These are phyloP conservation scores for Xylaria acuta DNA, from an alignment of 495 filamentous ascomycete genomes.

Conservation along the genomic window DNA sequence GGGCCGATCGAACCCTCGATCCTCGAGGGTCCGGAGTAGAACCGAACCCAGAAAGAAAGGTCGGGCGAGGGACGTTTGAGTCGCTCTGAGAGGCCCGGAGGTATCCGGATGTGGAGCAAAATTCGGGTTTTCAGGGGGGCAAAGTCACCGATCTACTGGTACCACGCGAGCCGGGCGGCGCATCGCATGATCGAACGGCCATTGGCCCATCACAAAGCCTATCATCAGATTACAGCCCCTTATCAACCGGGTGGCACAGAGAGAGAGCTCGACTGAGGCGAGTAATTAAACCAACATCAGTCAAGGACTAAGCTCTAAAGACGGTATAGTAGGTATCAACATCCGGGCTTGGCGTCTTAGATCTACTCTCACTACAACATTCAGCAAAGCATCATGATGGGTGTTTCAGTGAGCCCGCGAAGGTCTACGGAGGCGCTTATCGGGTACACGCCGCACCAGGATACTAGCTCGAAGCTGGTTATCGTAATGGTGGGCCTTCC, in stretches of 20 bases:
- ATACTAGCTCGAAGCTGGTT: constrained; percentile 81
- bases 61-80: neutral
- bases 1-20: constrained; percentile 2
- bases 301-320: neutral
- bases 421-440: constrained; percentile 19
- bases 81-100: neutral
- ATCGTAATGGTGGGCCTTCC: constrained; percentile 88
- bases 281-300: neutral
- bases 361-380: neutral
- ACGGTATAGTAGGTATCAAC: neutral
- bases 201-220: constrained; percentile 20
- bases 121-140: constrained; percentile 3
- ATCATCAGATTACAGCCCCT: constrained; percentile 21
- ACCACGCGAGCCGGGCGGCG: constrained; percentile 3
- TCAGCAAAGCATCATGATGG: neutral
- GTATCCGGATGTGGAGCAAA: neutral
- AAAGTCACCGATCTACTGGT: neutral
- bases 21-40: neutral
- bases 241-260: neutral
- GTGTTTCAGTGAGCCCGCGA: constrained; percentile 1
- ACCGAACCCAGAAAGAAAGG: neutral
- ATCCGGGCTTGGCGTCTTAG: neutral
- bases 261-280: constrained; percentile 7
- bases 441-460: constrained; percentile 58
- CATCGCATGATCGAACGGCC: constrained; percentile 12